Conservation (phyloP, 2,329 filamentous ascomycete genomes). For the Trichoderma sp. region DNA sequence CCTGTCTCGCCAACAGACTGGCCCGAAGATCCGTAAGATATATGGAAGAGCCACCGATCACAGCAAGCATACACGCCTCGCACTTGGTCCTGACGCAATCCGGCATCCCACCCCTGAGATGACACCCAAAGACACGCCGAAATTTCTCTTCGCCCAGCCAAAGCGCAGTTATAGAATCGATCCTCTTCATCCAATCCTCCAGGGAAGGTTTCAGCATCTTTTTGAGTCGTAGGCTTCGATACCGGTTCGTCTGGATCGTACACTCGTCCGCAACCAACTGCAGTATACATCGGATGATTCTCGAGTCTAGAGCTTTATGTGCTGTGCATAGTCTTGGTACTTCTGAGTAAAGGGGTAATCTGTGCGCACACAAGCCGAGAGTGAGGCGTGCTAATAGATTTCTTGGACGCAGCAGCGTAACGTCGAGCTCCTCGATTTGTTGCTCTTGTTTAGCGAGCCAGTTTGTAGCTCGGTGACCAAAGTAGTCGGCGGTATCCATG, state of each 20-base stretch:
- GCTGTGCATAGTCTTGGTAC: conserved; percentile 42
- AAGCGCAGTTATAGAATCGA: conserved; percentile 34
- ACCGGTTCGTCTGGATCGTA: conserved; percentile 35
- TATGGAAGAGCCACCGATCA: conserved; percentile 46
- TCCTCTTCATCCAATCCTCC: conserved; percentile 31
- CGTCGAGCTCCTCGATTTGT: background rate
- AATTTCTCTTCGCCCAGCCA: conserved; percentile 44
- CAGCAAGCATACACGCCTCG: conserved; percentile 55
- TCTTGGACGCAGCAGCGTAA: conserved; percentile 31
- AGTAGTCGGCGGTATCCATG: conserved; percentile 33
- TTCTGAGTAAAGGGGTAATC: conserved; percentile 30
- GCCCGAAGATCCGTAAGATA: conserved; percentile 49
- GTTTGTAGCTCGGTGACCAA: conserved; percentile 31
- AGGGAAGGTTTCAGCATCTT: conserved; percentile 12
- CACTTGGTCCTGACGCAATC: conserved; percentile 35
- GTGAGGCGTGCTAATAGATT: conserved; percentile 37
- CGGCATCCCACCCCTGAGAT: conserved; percentile 13
- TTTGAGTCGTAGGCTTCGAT: conserved; percentile 31
- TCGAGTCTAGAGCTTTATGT: conserved; percentile 45
- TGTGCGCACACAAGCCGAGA: conserved; percentile 32
- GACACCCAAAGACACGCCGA: conserved; percentile 37
- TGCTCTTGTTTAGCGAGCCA: conserved; percentile 42
- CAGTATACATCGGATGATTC: conserved; percentile 47
- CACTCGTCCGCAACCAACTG: conserved; percentile 45
- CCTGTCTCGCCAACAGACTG: conserved; percentile 43